These are phyloP conservation scores for Asterochloris sp. DNA, from an alignment of 139 green algal species.

Conservation along the genomic window DNA sequence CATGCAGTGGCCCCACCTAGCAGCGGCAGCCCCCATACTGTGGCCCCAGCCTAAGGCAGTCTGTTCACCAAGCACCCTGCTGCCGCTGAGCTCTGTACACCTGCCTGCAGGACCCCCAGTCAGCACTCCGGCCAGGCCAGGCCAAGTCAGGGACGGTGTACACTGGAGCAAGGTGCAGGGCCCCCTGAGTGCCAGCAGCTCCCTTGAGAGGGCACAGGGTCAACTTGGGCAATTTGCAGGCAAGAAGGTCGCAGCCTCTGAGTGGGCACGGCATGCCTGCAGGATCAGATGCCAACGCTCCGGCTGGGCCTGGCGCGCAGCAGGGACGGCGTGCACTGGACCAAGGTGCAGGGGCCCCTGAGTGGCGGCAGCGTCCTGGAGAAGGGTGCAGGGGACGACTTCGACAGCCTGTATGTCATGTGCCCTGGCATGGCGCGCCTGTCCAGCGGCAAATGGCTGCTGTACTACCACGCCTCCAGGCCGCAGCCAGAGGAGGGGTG, in stretches of 20 bases:
- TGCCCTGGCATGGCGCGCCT: not conserved
- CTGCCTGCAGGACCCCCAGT: too few relatives aligned
- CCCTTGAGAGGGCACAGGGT: not conserved
- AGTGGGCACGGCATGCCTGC: not conserved
- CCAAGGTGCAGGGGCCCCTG: not conserved
- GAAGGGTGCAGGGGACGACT: not conserved
- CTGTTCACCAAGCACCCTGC: too few relatives aligned
- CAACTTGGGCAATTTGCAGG: not conserved
- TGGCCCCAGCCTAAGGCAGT: too few relatives aligned
- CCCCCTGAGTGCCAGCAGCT: not conserved
- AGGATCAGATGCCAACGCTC: not conserved
- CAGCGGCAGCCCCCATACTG: too few relatives aligned
- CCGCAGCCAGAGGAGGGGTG: not conserved
- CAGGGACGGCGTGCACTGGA: not conserved
- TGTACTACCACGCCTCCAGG: not conserved
- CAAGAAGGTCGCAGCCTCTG: not conserved
- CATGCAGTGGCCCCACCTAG: too few relatives aligned
- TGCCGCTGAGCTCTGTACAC: too few relatives aligned
- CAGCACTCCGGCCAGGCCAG: too few relatives aligned
- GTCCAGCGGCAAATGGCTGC: not conserved
- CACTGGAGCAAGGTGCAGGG: not conserved
- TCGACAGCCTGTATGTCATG: not conserved
- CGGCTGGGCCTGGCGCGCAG: not conserved
- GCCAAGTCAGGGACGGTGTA: not conserved
- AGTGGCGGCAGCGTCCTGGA: not conserved